Percentiles rank a stretch among this genome's conserved stretches.
Evolutionary conservation across 208 protist species (phyloP).

Genomic region (Trypanosoma avium): DNA sequence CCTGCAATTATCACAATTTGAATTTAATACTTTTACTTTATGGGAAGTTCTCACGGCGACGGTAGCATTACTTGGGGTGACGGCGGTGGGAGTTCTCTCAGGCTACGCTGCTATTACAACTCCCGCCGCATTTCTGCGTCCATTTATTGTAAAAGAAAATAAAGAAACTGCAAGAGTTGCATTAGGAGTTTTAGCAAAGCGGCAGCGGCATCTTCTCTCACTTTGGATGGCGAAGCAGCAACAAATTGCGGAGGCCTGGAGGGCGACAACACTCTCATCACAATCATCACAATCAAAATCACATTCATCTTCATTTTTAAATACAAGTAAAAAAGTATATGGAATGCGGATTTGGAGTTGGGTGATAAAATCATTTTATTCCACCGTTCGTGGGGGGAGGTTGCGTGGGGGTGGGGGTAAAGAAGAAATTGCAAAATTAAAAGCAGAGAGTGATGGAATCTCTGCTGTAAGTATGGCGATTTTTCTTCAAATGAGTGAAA

Average conservation of each 20-base stretch:
- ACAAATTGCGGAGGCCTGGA: constrained; percentile 41
- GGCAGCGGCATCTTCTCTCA: constrained; percentile 57
- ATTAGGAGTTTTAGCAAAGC: constrained; percentile 39
- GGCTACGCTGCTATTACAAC: constrained; percentile 77
- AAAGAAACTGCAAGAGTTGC: constrained; percentile 31
- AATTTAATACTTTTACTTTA: background rate
- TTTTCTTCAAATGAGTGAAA: constrained; percentile 66
- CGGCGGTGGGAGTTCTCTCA: constrained; percentile 59
- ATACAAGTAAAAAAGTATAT: no score
- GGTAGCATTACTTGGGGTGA: constrained; percentile 55
- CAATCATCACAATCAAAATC: no score
- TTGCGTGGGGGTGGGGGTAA: background rate
- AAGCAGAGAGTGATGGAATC: constrained; percentile 48
- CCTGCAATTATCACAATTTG: background rate
- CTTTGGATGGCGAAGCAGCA: constrained; percentile 50
- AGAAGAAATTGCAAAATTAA: constrained; percentile 24
- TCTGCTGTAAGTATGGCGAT: constrained; percentile 54
- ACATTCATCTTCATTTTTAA: no score
- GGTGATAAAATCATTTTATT: constrained; percentile 22
- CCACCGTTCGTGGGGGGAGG: background rate
- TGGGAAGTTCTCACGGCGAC: constrained; percentile 15
- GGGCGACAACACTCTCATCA: background rate
- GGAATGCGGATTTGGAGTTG: constrained; percentile 13
- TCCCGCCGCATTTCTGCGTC: constrained; percentile 39
- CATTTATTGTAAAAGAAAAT: constrained; percentile 41